These are phyloP conservation scores for Phialophora macrospora DNA, from an alignment of 2,329 filamentous ascomycete species.

Conservation along the genomic window DNA sequence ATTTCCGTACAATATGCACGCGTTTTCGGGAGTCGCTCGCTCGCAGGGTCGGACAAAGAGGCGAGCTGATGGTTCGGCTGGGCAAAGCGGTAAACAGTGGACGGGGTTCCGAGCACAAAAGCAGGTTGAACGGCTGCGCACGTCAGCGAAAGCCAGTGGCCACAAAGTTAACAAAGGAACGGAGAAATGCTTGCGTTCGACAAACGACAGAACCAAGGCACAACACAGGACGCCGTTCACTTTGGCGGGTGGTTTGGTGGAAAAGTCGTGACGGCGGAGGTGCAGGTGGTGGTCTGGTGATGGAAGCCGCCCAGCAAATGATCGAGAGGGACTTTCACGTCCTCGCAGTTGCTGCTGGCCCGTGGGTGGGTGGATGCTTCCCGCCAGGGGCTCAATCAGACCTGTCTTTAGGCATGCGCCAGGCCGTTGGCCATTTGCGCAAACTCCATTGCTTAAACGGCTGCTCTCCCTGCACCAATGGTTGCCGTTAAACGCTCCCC, in stretches of 20 bases:
- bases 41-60: conserved; percentile 20
- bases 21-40: not conserved
- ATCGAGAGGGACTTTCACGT: not conserved
- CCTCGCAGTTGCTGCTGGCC: conserved; percentile 14
- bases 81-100: conserved; percentile 20
- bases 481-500: not conserved
- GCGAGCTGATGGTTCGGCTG: conserved; percentile 9
- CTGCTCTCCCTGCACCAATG: conserved; percentile 12
- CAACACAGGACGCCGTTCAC: conserved; percentile 4
- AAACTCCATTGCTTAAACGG: conserved; percentile 16
- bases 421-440: conserved; percentile 8
- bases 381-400: conserved; percentile 22
- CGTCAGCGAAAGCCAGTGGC: conserved; percentile 12
- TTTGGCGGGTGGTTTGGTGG: conserved; percentile 8
- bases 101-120: conserved; percentile 11
- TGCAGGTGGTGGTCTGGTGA: conserved; percentile 12
- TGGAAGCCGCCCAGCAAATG: conserved; percentile 19
- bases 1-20: conserved; percentile 5
- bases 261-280: conserved; percentile 8
- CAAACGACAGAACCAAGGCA: conserved; percentile 7
- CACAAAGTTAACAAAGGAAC: conserved; percentile 14
- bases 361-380: conserved; percentile 6
- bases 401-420: conserved; percentile 9
- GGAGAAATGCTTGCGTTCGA: conserved; percentile 3
- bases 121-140: conserved; percentile 16